These are phyloP conservation scores for Rutstroemia sydowiana DNA, from an alignment of 2,329 filamentous ascomycete species.

Conservation along the genomic window DNA sequence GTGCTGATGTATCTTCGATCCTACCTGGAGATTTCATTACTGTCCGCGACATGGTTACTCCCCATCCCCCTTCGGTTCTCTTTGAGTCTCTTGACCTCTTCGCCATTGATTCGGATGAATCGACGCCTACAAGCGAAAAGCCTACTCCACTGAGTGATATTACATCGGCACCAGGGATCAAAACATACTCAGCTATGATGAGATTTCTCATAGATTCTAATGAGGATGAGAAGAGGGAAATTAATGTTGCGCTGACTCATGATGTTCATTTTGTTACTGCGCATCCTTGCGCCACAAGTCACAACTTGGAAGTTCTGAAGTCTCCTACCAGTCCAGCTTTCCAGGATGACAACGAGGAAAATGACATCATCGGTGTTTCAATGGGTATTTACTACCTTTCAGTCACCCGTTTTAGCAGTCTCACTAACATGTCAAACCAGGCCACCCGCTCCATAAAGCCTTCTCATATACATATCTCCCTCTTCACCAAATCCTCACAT, in stretches of 20 bases:
- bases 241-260: constrained; percentile 39
- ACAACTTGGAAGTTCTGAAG: constrained; percentile 49
- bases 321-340: constrained; percentile 54
- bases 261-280: constrained; percentile 61
- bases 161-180: constrained; percentile 15
- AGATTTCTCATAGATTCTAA: constrained; percentile 20
- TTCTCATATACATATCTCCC: constrained; percentile 55
- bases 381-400: too few species aligned
- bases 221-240: constrained; percentile 19
- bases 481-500: constrained; percentile 45
- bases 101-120: constrained; percentile 36
- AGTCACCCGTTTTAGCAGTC: too few species aligned
- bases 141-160: constrained; percentile 15
- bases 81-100: constrained; percentile 45
- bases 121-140: constrained; percentile 29
- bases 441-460: constrained; percentile 56
- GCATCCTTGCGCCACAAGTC: constrained; percentile 54
- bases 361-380: not conserved
- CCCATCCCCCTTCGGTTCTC: constrained; percentile 41
- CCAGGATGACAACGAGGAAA: constrained; percentile 31
- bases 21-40: constrained; percentile 57
- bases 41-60: constrained; percentile 46
- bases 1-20: constrained; percentile 45
- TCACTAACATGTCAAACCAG: constrained; percentile 34
- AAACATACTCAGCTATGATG: constrained; percentile 29